These are phyloP conservation scores for Hypoxylon sp. DNA, from an alignment of 2,329 filamentous ascomycete species.

Conservation along the genomic window DNA sequence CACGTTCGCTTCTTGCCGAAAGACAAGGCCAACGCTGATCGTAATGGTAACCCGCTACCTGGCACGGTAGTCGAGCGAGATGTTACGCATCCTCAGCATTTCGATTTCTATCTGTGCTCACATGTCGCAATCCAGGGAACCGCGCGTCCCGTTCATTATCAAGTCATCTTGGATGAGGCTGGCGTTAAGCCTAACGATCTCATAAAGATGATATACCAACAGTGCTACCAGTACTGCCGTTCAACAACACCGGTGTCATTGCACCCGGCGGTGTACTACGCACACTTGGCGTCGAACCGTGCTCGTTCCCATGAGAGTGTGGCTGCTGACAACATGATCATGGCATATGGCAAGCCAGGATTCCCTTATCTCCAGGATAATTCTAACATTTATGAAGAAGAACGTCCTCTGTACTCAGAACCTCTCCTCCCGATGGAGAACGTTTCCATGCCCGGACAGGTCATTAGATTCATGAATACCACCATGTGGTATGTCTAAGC, in stretches of 20 bases:
- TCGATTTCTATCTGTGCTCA: conserved; percentile 81
- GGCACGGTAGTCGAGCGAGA: conserved; percentile 91
- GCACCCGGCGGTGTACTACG: conserved; percentile 94
- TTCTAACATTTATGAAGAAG: conserved; percentile 39
- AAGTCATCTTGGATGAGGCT: conserved; percentile 87
- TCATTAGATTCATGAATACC: conserved; percentile 53
- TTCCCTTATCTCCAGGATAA: conserved; percentile 51
- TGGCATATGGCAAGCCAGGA: conserved; percentile 59
- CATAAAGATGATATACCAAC: conserved; percentile 92
- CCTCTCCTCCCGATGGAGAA: conserved; percentile 53
- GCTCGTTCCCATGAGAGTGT: conserved; percentile 79
- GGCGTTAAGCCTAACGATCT: conserved; percentile 76
- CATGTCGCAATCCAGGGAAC: conserved; percentile 91
- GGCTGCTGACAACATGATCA: conserved; percentile 62
- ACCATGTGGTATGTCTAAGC: conserved; percentile 63
- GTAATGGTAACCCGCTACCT: conserved; percentile 85
- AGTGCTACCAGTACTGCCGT: conserved; percentile 92
- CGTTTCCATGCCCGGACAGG: conserved; percentile 30
- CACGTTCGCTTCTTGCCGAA: conserved; percentile 87
- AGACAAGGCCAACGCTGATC: conserved; percentile 69
- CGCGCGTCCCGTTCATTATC: conserved; percentile 91
- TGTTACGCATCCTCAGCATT: conserved; percentile 91
- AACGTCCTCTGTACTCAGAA: conserved; percentile 34
- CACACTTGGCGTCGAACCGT: conserved; percentile 87
- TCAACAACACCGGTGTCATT: conserved; percentile 94